Percentiles rank a stretch among this genome's conserved stretches.
Conservation (phyloP, 1,284 basidiomycete genomes). For the Moesziomyces globuligerus region DNA sequence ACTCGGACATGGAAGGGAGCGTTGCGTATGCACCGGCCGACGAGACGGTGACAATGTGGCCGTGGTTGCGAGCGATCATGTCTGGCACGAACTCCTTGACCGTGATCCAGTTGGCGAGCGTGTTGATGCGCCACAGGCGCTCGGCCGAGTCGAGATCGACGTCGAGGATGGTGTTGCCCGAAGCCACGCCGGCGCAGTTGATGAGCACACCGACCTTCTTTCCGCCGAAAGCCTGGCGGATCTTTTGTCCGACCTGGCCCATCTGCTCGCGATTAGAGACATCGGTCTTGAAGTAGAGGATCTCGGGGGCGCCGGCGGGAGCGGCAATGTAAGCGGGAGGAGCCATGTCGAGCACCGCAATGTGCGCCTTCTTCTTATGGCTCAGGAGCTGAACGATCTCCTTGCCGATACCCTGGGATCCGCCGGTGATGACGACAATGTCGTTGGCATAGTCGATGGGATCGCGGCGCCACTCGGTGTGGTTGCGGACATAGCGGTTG, state of each 20-base stretch:
- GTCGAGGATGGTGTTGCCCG: slow-evolving; percentile 57
- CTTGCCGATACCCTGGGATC: slow-evolving; percentile 64
- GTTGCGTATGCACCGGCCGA: slow-evolving; percentile 57
- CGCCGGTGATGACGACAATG: slow-evolving; percentile 65
- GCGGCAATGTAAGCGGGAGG: slow-evolving; percentile 58
- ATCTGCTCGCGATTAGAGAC: slow-evolving; percentile 58
- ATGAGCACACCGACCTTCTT: slow-evolving; percentile 58
- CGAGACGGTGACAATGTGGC: slow-evolving; percentile 63
- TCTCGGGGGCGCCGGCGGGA: slow-evolving; percentile 59
- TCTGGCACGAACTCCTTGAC: slow-evolving; percentile 62
- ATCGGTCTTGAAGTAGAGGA: slow-evolving; percentile 64
- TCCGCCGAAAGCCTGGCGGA: slow-evolving; percentile 42
- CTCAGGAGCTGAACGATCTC: slow-evolving; percentile 60
- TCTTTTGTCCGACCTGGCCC: slow-evolving; percentile 50
- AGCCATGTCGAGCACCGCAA: slow-evolving; percentile 65
- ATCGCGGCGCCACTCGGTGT: slow-evolving; percentile 50
- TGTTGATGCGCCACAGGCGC: slow-evolving; percentile 62
- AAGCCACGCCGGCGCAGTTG: slow-evolving; percentile 64
- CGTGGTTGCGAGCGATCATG: slow-evolving; percentile 63
- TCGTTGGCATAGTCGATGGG: slow-evolving; percentile 59
- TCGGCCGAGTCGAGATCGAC: slow-evolving; percentile 43
- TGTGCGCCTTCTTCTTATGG: slow-evolving; percentile 50
- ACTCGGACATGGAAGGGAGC: slow-evolving; percentile 60
- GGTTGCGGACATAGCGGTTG: slow-evolving; percentile 58
- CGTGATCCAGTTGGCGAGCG: slow-evolving; percentile 60